These are phyloP conservation scores for Aspergillus fructus DNA, from an alignment of 2,329 filamentous ascomycete species.

Conservation along the genomic window DNA sequence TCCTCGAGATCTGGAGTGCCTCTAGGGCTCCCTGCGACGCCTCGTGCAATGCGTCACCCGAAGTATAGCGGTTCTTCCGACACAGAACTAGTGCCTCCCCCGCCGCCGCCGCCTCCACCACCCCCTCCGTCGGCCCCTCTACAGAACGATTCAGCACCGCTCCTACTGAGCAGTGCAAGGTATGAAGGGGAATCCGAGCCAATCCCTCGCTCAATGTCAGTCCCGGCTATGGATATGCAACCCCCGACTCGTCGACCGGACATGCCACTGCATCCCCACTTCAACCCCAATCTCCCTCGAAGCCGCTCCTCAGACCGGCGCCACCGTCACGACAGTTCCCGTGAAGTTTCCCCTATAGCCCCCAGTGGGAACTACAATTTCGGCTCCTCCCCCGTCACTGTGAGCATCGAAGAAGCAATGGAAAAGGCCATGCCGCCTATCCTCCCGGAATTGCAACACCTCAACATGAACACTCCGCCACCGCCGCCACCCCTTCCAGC, in stretches of 20 bases:
- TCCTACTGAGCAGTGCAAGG: slow-evolving; percentile 35
- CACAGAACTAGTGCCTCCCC: slow-evolving; percentile 44
- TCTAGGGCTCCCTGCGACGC: slow-evolving; percentile 84
- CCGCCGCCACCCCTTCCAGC: slow-evolving; percentile 43
- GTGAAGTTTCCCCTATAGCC: slow-evolving; percentile 22
- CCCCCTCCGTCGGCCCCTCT: slow-evolving; percentile 36
- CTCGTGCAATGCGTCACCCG: slow-evolving; percentile 82
- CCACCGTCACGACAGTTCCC: slow-evolving; percentile 32
- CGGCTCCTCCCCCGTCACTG: slow-evolving; percentile 39
- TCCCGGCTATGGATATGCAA: slow-evolving; percentile 34
- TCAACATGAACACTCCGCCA: slow-evolving; percentile 57
- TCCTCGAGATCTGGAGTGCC: slow-evolving; percentile 49
- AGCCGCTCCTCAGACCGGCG: slow-evolving; percentile 43
- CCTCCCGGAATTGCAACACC: slow-evolving; percentile 62
- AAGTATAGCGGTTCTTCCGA: slow-evolving; percentile 57
- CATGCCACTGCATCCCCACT: slow-evolving; percentile 42
- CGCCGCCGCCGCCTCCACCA: slow-evolving; percentile 5
- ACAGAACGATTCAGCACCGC: slow-evolving; percentile 52
- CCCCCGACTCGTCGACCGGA: slow-evolving; percentile 25
- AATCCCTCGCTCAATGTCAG: slow-evolving; percentile 41
- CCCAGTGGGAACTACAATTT: slow-evolving; percentile 21
- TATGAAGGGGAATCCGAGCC: slow-evolving; percentile 38
- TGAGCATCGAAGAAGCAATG: slow-evolving; percentile 57
- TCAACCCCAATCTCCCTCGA: slow-evolving; percentile 39
- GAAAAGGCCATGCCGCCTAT: slow-evolving; percentile 49